Evolutionary conservation across 768 basidiomycete genomes (phyloP).

Genomic region (Lyophyllum decastes): DNA sequence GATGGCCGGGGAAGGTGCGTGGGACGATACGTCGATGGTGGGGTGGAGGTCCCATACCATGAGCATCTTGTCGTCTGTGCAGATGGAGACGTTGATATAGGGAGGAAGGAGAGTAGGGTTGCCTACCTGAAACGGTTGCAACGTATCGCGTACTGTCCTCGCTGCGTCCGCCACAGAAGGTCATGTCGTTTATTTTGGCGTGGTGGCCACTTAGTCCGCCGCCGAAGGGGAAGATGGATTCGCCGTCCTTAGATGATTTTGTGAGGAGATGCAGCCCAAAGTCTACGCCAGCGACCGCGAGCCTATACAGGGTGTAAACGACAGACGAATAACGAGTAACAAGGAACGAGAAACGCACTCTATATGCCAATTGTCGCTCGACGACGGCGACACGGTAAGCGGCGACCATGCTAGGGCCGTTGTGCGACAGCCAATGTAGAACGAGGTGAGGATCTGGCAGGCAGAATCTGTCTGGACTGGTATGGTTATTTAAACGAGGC

Average conservation of each 20-base stretch:
- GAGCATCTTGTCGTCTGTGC: neutral
- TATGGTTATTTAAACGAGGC: slow-evolving; percentile 3
- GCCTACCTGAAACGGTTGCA: slow-evolving; percentile 75
- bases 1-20: slow-evolving; percentile 28
- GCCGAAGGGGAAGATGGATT: slow-evolving; percentile 69
- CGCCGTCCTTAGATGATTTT: slow-evolving; percentile 47
- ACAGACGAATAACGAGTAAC: neutral
- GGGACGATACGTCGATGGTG: slow-evolving; percentile 42
- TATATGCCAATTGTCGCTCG: slow-evolving; percentile 65
- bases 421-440: slow-evolving; percentile 69
- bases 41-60: slow-evolving; percentile 69
- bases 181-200: slow-evolving; percentile 74
- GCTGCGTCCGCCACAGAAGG: slow-evolving; percentile 75
- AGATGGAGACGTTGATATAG: neutral
- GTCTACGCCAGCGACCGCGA: slow-evolving; percentile 68
- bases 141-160: slow-evolving; percentile 72
- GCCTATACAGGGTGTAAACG: slow-evolving; percentile 39
- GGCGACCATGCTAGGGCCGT: slow-evolving; percentile 83
- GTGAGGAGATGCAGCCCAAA: slow-evolving; percentile 72
- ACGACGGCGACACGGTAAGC: slow-evolving; percentile 63
- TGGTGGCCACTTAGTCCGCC: slow-evolving; percentile 84
- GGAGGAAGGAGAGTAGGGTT: neutral
- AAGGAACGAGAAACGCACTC: slow-evolving; percentile 49
- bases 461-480: slow-evolving; percentile 39
- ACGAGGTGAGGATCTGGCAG: slow-evolving; percentile 60